These are phyloP conservation scores for Lactarius evosmus DNA, from an alignment of 768 basidiomycete genomes.

Conservation along the genomic window DNA sequence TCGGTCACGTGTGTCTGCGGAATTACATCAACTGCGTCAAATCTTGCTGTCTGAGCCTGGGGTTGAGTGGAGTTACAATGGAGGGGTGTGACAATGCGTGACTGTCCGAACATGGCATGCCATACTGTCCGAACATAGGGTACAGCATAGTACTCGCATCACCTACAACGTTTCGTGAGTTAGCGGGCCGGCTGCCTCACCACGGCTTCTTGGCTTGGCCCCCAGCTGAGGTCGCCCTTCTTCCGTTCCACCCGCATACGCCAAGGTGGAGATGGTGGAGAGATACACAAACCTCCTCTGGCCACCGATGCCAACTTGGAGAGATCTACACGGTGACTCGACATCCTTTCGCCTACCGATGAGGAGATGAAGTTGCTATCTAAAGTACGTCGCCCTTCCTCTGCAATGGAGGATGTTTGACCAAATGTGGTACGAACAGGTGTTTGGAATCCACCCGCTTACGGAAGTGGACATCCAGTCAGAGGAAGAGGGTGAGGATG, in stretches of 20 bases:
- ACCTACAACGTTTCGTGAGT: too few relatives aligned
- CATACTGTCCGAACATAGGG: constrained; percentile 81
- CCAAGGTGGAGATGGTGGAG: constrained; percentile 10
- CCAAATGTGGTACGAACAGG: not conserved
- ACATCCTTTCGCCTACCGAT: constrained; percentile 89
- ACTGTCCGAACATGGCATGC: too few relatives aligned
- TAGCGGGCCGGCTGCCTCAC: constrained; percentile 13
- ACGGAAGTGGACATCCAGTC: constrained; percentile 99
- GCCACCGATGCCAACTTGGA: too few relatives aligned
- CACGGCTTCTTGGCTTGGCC: constrained; percentile 9
- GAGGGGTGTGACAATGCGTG: too few relatives aligned
- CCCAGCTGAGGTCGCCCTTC: constrained; percentile 3
- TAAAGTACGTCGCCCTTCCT: constrained; percentile 52
- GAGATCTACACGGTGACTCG: constrained; percentile 94
- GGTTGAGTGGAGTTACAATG: too few relatives aligned
- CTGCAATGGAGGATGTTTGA: not conserved
- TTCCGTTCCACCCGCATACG: not conserved
- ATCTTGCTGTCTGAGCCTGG: too few relatives aligned
- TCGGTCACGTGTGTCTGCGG: too few relatives aligned
- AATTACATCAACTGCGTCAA: too few relatives aligned
- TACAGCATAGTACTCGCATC: too few relatives aligned
- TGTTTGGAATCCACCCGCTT: too few relatives aligned
- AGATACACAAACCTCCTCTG: too few relatives aligned
- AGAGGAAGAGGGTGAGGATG: constrained; percentile 99
- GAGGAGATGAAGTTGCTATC: constrained; percentile 98